These are phyloP conservation scores for Xenoacremonium recifei DNA, from an alignment of 2,329 filamentous ascomycete species.

Conservation along the genomic window DNA sequence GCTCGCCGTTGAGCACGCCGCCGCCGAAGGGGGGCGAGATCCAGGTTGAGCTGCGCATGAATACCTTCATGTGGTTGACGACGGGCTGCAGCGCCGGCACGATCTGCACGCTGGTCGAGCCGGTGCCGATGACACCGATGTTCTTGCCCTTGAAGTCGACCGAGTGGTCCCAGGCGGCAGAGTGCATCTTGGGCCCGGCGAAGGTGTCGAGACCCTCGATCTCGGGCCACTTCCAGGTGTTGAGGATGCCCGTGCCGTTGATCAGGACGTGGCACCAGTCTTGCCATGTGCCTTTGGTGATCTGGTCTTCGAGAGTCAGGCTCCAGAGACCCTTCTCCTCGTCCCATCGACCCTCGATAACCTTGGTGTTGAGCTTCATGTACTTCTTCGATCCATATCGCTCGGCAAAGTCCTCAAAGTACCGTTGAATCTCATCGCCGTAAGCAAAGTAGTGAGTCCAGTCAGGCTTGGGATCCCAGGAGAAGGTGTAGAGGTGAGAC, in stretches of 20 bases:
- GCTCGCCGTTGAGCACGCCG: constrained; percentile 25
- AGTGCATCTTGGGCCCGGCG: constrained; percentile 51
- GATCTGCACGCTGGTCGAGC: constrained; percentile 52
- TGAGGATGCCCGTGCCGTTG: constrained; percentile 48
- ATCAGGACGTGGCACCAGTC: constrained; percentile 48
- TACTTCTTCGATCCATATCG: constrained; percentile 38
- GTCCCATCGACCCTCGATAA: constrained; percentile 43
- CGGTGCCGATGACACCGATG: constrained; percentile 52
- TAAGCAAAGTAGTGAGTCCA: constrained; percentile 42
- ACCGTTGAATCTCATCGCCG: constrained; percentile 41
- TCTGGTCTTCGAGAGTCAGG: constrained; percentile 24
- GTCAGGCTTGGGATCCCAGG: constrained; percentile 53
- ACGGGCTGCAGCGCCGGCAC: constrained; percentile 42
- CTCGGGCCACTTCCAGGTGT: constrained; percentile 51
- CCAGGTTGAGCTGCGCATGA: constrained; percentile 31
- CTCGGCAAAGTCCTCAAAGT: constrained; percentile 42
- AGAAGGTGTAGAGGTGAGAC: constrained; percentile 60
- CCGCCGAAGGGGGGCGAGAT: constrained; percentile 21
- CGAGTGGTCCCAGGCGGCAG: constrained; percentile 45
- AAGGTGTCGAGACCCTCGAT: constrained; percentile 50
- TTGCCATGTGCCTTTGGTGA: constrained; percentile 15
- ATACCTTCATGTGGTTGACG: constrained; percentile 24
- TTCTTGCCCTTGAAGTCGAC: constrained; percentile 10
- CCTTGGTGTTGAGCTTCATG: constrained; percentile 41
- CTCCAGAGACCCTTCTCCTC: constrained; percentile 39